Conservation (phyloP, 805 yeast species). For the Ogataea siamensis region DNA sequence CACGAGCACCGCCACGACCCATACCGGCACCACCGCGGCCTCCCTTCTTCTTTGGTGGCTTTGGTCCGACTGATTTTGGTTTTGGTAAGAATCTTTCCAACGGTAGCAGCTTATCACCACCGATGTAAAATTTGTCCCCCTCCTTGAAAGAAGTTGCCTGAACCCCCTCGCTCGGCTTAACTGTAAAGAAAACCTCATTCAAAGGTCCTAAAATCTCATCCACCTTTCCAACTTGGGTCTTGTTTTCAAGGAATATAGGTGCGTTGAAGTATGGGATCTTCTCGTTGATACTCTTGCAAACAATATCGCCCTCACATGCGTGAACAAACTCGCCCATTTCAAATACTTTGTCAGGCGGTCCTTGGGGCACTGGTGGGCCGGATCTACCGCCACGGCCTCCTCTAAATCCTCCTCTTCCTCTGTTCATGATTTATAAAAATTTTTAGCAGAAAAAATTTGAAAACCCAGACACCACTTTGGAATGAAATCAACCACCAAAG, state of each 20-base stretch:
- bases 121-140: constrained; percentile 95
- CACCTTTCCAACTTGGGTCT: constrained; percentile 93
- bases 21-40: constrained; percentile 54
- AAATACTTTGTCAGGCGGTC: constrained; percentile 93
- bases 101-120: constrained; percentile 92
- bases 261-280: constrained; percentile 98
- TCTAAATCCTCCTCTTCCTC: constrained; percentile 65
- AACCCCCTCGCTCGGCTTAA: constrained; percentile 95
- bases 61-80: constrained; percentile 85
- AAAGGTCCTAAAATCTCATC: constrained; percentile 98
- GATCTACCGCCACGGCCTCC: constrained; percentile 70
- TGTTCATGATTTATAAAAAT: constrained; percentile 45
- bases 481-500: neutral
- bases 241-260: constrained; percentile 94
- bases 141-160: constrained; percentile 89
- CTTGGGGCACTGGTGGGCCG: constrained; percentile 74
- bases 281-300: constrained; percentile 90
- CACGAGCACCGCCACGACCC: constrained; percentile 41
- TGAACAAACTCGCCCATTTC: constrained; percentile 94
- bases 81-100: constrained; percentile 96
- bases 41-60: constrained; percentile 67
- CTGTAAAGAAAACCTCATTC: constrained; percentile 96
- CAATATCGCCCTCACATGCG: constrained; percentile 95
- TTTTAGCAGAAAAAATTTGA: constrained; percentile 13
- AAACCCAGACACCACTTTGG: constrained; percentile 20